Evolutionary conservation across 2,329 filamentous ascomycete genomes (phyloP), one percentile per base, ranked within the genome.

Genomic region (Elsinoe batatas): DNA sequence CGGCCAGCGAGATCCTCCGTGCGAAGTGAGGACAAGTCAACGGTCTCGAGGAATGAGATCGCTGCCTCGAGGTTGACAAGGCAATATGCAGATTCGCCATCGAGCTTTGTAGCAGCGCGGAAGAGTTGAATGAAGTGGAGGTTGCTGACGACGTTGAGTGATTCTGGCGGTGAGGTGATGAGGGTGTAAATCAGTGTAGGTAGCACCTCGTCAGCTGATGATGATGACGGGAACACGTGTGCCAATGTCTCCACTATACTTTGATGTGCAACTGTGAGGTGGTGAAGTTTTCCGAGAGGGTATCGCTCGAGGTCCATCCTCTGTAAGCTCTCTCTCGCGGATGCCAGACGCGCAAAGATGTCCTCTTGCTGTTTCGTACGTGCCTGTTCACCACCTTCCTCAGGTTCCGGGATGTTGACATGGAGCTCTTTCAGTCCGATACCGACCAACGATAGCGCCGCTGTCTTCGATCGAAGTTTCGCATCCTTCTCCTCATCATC

Each of bases 161-260:
- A 81, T 69, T 93, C 87, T 0, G 91, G 87, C 0, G 89, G 85
- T 43, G 91, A 85, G 2, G 90, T 96, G 67, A 98, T 94, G 58
- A 98, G 79, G 0, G 90, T 88, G 72, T 95, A 98, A 59, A 98
- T 98, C 60, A 98, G 79, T 69, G 95, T 95, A 0, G 93, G 93
- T 68, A 98, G 83, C 55, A 98, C 94, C 71, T 97, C 93, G 67
- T 98, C 93, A 2, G 93, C 93, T 1, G 93, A 97, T 0, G 93
- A 95, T 0, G 81, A 80, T 0, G 91, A 80, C 7, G 82, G 80
- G 55, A 84, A 79, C 17, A 84, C 72, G 54, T 80, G 78, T 13
- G 81, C 83, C 15, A 86, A 68, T 3, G 90, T 91, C 68, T 97
- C 91, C 49, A 98, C 93, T 60, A 98, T 97, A 61, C 84, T 86